These are phyloP conservation scores for Zea luxurians DNA, from an alignment of 176 grass and related monocot species.

Conservation along the genomic window DNA sequence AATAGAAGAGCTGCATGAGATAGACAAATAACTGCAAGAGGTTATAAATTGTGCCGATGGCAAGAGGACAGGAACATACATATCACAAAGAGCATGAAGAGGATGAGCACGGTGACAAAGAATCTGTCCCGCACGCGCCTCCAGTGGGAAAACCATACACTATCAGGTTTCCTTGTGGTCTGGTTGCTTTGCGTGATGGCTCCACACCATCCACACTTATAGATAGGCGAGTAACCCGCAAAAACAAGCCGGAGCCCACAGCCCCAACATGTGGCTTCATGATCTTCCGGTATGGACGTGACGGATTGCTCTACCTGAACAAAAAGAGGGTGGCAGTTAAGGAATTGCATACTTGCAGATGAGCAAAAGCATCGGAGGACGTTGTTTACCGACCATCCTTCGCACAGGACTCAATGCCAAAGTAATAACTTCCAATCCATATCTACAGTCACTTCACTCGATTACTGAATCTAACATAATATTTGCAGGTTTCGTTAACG, in stretches of 20 bases:
- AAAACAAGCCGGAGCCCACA: conserved; percentile 79
- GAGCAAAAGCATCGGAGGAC: not conserved
- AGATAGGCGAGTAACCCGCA: conserved; percentile 64
- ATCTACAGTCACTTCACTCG: not conserved
- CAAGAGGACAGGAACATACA: conserved; percentile 51
- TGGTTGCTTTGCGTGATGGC: conserved; percentile 74
- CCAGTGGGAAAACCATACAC: conserved; percentile 77
- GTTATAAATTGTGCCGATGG: not conserved
- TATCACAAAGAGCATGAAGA: conserved; percentile 91
- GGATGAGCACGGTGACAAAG: conserved; percentile 68
- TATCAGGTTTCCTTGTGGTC: conserved; percentile 67
- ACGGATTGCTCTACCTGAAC: conserved; percentile 74
- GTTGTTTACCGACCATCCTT: not conserved
- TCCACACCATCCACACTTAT: conserved; percentile 98
- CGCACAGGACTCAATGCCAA: not conserved
- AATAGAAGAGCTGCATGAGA: not conserved
- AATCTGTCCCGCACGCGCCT: conserved; percentile 66
- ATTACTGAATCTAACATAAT: not conserved
- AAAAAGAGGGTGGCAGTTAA: conserved; percentile 7
- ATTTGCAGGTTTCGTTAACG: too few relatives aligned
- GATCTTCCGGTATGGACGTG: conserved; percentile 70
- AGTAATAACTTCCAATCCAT: not conserved
- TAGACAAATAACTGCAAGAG: not conserved
- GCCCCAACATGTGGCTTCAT: conserved; percentile 83
- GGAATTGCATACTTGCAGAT: not conserved